Base-by-base conservation (phyloP, 1,139 yeast genomes). In the Saccharomycopsis hybrid region DNA sequence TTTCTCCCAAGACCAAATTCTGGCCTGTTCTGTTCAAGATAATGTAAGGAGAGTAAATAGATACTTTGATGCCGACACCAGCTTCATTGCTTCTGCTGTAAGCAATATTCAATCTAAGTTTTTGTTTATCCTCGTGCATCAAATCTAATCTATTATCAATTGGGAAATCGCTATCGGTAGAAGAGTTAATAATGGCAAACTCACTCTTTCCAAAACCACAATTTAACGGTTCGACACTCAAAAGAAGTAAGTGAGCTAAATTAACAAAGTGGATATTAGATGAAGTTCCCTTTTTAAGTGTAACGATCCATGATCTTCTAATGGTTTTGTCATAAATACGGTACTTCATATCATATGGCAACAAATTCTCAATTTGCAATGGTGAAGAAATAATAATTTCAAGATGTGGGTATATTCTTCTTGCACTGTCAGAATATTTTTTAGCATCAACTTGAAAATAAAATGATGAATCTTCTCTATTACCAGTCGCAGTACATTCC, bases 381-480 rank as follows among this genome's bases (percentile, higher is more conserved):
- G 98, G 97, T 0, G 98, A 90, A 0, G 95, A 82, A 27, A 94
- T 69, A 1, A 82, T 76, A 40, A 92, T 67, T 8, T 73, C 77
- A 87, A 92, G 76, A 60, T 87, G 95, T 0, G 98, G 98, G 59
- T 88, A 94, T 0, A 85, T 76, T 55, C 74, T 73, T 0, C 87
- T 0, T 89, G 92, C 55, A 85, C 92, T 18, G 74, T 71, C 32
- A 66, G 63, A 58, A 85, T 80, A 62, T 68, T 82, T 27, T 13
- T 72, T 68, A 0, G 94, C 89, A 58, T 81, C 85, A 0, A 84
- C 85, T 59, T 85, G 94, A 65, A 86, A 84, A 58, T 78, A 83
- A 61, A 78, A 85, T 4, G 77, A 73, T 4, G 77, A 73, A 46
- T 73, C 77, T 2, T 62, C 61, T 1, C 59, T 52, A 1, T 63